Percentiles rank a stretch among this genome's conserved stretches.
Conservation (phyloP, 2,329 filamentous ascomycete species). For the Davidsoniella neocaledoniae region DNA sequence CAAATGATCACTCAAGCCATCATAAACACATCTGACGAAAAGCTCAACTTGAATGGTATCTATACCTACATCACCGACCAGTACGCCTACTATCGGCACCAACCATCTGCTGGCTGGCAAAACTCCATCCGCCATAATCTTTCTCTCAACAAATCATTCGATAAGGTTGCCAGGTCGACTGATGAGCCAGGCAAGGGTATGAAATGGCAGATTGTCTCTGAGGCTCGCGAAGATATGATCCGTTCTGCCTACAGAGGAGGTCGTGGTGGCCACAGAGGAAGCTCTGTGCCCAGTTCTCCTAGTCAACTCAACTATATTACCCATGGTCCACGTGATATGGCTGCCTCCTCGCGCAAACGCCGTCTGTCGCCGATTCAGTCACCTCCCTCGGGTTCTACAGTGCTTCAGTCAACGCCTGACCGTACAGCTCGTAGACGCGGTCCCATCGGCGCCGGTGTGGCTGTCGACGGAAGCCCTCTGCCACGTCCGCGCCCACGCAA, state of each 20-base stretch:
- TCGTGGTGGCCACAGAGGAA: constrained; percentile 47
- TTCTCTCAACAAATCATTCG: constrained; percentile 85
- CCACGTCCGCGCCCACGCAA: constrained; percentile 30
- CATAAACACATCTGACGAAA: constrained; percentile 68
- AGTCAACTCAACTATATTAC: constrained; percentile 44
- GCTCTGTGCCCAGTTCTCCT: constrained; percentile 54
- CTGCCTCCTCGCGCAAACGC: constrained; percentile 37
- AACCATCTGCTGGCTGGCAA: constrained; percentile 71
- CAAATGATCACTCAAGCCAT: constrained; percentile 96
- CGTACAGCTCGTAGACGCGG: constrained; percentile 20
- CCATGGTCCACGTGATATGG: constrained; percentile 39
- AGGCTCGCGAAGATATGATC: constrained; percentile 73
- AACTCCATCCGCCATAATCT: constrained; percentile 96
- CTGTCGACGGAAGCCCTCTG: constrained; percentile 44
- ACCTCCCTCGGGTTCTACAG: constrained; percentile 34
- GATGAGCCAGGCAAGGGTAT: constrained; percentile 97
- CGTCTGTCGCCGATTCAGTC: constrained; percentile 38
- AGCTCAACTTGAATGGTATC: constrained; percentile 79
- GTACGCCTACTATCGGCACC: constrained; percentile 86
- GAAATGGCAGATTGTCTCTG: constrained; percentile 91
- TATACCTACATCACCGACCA: constrained; percentile 83
- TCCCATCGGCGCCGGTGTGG: constrained; percentile 20
- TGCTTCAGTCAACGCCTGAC: constrained; percentile 42
- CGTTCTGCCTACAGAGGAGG: constrained; percentile 50
- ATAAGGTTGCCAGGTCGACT: constrained; percentile 79